Conservation (phyloP, 352 stramenopile genomes). For the Phytopythium boreale region DNA sequence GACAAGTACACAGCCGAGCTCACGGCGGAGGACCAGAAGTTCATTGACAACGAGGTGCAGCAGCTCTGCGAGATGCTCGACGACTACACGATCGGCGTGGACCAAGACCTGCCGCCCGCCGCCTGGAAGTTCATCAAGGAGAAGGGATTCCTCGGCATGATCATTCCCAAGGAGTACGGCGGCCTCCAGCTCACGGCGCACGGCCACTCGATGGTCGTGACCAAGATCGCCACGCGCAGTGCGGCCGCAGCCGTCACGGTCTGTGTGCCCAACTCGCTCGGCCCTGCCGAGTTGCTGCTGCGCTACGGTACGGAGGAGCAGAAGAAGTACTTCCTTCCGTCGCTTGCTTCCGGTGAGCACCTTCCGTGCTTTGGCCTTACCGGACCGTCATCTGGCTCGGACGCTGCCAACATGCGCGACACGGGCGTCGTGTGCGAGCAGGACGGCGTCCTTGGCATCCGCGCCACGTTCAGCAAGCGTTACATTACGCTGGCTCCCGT, state of each 20-base stretch:
- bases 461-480: slow-evolving; percentile 97
- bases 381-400: slow-evolving; percentile 92
- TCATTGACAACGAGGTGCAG: slow-evolving; percentile 96
- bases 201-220: slow-evolving; percentile 91
- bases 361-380: slow-evolving; percentile 98
- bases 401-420: slow-evolving; percentile 95
- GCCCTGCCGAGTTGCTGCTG: slow-evolving; percentile 94
- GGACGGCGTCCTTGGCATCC: slow-evolving; percentile 95
- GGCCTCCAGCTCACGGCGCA: slow-evolving; percentile 89
- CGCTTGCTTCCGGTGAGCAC: slow-evolving; percentile 92
- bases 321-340: slow-evolving; percentile 95
- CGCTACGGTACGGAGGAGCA: slow-evolving; percentile 95
- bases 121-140: slow-evolving; percentile 97
- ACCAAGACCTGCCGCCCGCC: slow-evolving; percentile 91
- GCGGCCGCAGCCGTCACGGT: slow-evolving; percentile 91
- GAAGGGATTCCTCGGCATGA: slow-evolving; percentile 97
- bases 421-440: slow-evolving; percentile 92
- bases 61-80: slow-evolving; percentile 95
- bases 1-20: slow-evolving; percentile 94
- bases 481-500: slow-evolving; percentile 99
- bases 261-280: slow-evolving; percentile 97
- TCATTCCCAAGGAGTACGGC: slow-evolving; percentile 97
- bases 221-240: slow-evolving; percentile 92
- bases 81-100: slow-evolving; percentile 92
- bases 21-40: slow-evolving; percentile 91